phyloP scores from a whole-genome alignment of 768 basidiomycete genomes.

The Russula earlei region DNA sequence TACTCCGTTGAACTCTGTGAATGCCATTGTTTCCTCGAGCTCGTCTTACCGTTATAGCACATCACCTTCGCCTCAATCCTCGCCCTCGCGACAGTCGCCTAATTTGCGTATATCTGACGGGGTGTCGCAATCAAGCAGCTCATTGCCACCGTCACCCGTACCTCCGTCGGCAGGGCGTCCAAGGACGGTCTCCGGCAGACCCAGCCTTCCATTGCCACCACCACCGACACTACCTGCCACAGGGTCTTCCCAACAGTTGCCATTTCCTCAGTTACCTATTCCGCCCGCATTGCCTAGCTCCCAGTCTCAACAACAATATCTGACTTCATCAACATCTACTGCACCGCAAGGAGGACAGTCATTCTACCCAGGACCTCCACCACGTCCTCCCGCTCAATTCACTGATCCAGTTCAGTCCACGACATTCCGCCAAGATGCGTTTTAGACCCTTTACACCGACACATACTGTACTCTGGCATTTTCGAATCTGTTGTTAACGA shows the following conservation, averaged over 20 bases:
- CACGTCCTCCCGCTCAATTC: constrained; percentile 22
- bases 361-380: constrained; percentile 25
- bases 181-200: constrained; percentile 31
- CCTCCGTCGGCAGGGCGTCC: constrained; percentile 1
- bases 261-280: constrained; percentile 20
- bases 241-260: constrained; percentile 26
- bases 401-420: constrained; percentile 5
- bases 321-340: constrained; percentile 23
- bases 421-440: constrained; percentile 17
- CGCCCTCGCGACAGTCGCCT: constrained; percentile 10
- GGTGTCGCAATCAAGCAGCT: constrained; percentile 18
- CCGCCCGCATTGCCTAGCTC: constrained; percentile 13
- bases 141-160: constrained; percentile 9
- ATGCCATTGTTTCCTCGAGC: not conserved
- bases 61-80: constrained; percentile 15
- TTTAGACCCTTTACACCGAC: constrained; percentile 1
- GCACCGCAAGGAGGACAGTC: constrained; percentile 19
- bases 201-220: constrained; percentile 40
- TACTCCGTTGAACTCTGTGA: constrained; percentile 3
- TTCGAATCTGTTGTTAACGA: not conserved
- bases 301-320: constrained; percentile 16
- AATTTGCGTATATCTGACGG: constrained; percentile 1
- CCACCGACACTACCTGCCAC: constrained; percentile 27
- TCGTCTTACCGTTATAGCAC: constrained; percentile 11
- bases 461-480: not conserved